These are phyloP conservation scores for Coriolopsis trogii DNA, from an alignment of 1,284 basidiomycete genomes.

Conservation along the genomic window DNA sequence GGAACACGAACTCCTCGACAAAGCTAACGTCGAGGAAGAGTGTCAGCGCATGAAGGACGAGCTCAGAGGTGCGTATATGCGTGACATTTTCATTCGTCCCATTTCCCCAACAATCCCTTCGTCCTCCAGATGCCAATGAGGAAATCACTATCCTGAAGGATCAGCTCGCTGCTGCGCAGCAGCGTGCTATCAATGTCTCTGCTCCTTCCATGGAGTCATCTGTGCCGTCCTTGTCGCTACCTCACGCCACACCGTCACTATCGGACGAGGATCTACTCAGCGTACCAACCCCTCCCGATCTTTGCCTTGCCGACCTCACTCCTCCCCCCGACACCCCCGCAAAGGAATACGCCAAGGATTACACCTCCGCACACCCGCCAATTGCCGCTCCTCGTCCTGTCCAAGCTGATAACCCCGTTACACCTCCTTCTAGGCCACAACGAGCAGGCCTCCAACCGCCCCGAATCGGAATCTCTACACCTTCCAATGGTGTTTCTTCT, in stretches of 20 bases:
- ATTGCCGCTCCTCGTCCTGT: slow-evolving; percentile 31
- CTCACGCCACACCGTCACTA: slow-evolving; percentile 33
- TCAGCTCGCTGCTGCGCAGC: slow-evolving; percentile 54
- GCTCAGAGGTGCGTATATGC: slow-evolving; percentile 70
- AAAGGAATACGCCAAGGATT: slow-evolving; percentile 31
- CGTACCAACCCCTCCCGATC: slow-evolving; percentile 58
- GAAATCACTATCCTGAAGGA: slow-evolving; percentile 86
- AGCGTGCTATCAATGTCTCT: slow-evolving; percentile 29
- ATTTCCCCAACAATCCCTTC: background rate
- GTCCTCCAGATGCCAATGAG: slow-evolving; percentile 72
- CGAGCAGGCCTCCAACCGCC: slow-evolving; percentile 52
- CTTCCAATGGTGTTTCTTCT: slow-evolving; percentile 43
- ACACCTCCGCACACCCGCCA: slow-evolving; percentile 24
- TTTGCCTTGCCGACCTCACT: slow-evolving; percentile 63
- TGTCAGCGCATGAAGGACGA: slow-evolving; percentile 93
- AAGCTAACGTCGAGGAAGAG: slow-evolving; percentile 90
- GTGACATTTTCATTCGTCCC: background rate
- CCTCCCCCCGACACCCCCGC: slow-evolving; percentile 44
- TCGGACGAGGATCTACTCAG: slow-evolving; percentile 60
- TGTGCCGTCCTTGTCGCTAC: slow-evolving; percentile 29
- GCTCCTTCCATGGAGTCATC: slow-evolving; percentile 28
- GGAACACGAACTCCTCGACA: slow-evolving; percentile 95
- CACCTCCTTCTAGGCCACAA: slow-evolving; percentile 48
- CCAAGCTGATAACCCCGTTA: slow-evolving; percentile 31
- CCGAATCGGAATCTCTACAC: slow-evolving; percentile 44